Base-by-base conservation (phyloP, 352 stramenopile genomes). In the Elongisporangium undulatum region DNA sequence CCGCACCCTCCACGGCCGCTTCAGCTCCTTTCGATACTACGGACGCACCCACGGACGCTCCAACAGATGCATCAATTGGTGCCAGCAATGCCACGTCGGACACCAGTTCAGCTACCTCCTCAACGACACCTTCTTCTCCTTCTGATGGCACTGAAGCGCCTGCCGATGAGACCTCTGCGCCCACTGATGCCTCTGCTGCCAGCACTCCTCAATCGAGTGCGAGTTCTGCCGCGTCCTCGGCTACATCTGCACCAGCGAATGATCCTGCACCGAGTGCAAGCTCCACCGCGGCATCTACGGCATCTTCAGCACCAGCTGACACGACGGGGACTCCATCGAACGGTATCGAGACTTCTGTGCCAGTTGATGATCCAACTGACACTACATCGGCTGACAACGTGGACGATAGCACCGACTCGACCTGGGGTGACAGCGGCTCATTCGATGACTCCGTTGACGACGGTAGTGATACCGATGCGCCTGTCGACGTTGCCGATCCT, bases 161-260 rank as follows among this genome's bases (percentile, higher is more conserved):
- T 60, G 67, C 41, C 63, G 67, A n/a, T 26, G 66, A n/a, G 67
- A 64, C 8, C 69, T 64, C 59, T 62, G 55, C 54, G 39, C 53
- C 24, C 41, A 59, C 5, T 19, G 55, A 4, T 75, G 67, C 19
- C 59, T 64, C 8, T 66, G 53, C 59, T 72, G 60, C 58, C 61
- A 64, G 50, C 59, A 48, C 9, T 23, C 29, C 24, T 66, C 68
- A 0, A 15, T 49, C 3, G 29, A 68, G 52, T 71, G 63, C 10
- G 21, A 41, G 4, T 60, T 69, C 66, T 13, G 8, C 29, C 29
- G 12, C 51, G 5, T 12, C 51, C 29, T 20, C 41, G 5, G 24
- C 49, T 12, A 23, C 38, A 2, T 23, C 19, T 24, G 49, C 54
- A 13, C 26, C 20, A 9, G 17, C 26, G 12, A 38, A 26, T 26